These are phyloP conservation scores for Leishmania tropica DNA, from an alignment of 208 protist species.

Conservation along the genomic window DNA sequence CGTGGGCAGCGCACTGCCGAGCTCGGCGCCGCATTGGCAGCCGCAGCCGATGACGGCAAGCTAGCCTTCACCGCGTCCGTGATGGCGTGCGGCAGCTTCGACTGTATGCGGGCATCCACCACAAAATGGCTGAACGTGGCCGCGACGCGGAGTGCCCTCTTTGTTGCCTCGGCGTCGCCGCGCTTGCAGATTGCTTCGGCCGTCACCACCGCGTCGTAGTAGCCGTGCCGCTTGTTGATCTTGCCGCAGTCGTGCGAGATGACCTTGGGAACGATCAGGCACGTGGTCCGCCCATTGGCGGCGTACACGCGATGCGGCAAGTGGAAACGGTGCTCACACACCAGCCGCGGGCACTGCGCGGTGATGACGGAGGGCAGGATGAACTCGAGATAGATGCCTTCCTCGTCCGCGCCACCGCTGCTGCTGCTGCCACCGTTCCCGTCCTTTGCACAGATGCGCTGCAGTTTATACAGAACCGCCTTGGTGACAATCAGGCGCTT, in stretches of 20 bases:
- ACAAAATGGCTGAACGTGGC: constrained; percentile 82
- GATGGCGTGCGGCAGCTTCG: constrained; percentile 65
- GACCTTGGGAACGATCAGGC: constrained; percentile 80
- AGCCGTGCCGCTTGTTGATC: constrained; percentile 87
- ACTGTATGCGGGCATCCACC: constrained; percentile 74
- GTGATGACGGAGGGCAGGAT: constrained; percentile 65
- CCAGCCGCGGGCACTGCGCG: constrained; percentile 67
- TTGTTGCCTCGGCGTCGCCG: constrained; percentile 53
- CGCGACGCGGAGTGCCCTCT: constrained; percentile 68
- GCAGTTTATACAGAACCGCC: constrained; percentile 82
- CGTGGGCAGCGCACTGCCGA: constrained; percentile 16
- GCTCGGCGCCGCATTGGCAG: background rate
- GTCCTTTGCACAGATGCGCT: constrained; percentile 51
- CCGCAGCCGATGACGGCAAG: background rate
- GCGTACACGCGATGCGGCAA: constrained; percentile 67
- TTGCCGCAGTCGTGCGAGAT: constrained; percentile 75
- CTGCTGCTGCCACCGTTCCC: background rate
- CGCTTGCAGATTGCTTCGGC: constrained; percentile 83
- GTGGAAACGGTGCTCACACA: constrained; percentile 39
- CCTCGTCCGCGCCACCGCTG: constrained; percentile 33
- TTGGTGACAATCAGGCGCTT: constrained; percentile 89
- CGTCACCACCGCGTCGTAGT: constrained; percentile 87
- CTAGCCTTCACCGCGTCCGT: constrained; percentile 26
- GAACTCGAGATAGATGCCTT: constrained; percentile 80
- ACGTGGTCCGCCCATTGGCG: constrained; percentile 65